Conservation (phyloP, 108 stramenopile genomes). For the Nannochloropsis oceanica region DNA sequence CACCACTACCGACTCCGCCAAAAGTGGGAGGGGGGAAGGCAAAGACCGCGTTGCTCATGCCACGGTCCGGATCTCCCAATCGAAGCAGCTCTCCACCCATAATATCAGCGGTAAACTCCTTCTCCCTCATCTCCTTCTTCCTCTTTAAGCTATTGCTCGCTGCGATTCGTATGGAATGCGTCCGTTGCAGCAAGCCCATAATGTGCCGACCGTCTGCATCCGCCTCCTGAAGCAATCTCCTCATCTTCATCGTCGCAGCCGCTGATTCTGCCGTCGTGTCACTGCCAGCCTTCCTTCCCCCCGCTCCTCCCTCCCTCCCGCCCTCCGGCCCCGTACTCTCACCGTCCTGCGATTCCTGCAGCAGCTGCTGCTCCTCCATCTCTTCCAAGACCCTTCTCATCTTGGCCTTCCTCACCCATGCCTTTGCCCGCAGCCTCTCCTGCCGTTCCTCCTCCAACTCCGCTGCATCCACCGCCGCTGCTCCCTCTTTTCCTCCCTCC, state of each 20-base stretch:
- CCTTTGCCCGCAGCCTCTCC: constrained; percentile 11
- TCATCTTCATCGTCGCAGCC: not conserved
- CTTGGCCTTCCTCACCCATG: constrained; percentile 24
- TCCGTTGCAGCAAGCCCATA: constrained; percentile 28
- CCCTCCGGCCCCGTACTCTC: constrained; percentile 4
- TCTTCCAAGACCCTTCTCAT: constrained; percentile 26
- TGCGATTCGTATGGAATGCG: constrained; percentile 6
- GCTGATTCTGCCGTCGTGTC: not conserved
- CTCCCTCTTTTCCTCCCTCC: not conserved
- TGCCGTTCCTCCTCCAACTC: constrained; percentile 13
- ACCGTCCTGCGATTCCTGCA: not conserved
- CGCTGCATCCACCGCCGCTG: not conserved
- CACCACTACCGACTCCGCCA: too few species aligned
- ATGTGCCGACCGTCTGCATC: constrained; percentile 27
- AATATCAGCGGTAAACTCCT: not conserved
- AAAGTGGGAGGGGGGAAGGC: not conserved
- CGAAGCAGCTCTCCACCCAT: not conserved
- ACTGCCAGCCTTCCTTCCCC: not conserved
- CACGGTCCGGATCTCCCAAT: not conserved
- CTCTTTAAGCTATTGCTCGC: not conserved
- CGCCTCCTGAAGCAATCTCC: not conserved
- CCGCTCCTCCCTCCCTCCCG: not conserved
- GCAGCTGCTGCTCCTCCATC: constrained; percentile 16
- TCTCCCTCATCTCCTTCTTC: not conserved
- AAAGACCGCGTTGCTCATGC: not conserved